These are phyloP conservation scores for Euphrasia arctica DNA, from an alignment of 305 asterid genomes.

Conservation along the genomic window DNA sequence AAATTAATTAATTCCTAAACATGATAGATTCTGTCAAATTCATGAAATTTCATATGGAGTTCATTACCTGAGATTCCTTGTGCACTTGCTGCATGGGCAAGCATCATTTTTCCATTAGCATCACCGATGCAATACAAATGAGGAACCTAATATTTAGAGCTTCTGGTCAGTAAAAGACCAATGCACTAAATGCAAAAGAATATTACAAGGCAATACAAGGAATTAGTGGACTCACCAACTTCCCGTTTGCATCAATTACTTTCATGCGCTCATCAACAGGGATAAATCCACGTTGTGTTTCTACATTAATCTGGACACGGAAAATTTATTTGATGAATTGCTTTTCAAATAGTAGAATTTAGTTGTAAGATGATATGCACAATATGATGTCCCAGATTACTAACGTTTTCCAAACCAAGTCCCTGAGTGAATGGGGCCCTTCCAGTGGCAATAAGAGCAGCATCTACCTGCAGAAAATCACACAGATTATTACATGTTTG, in stretches of 20 bases:
- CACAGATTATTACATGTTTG: constrained; percentile 17
- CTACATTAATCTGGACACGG: constrained; percentile 52
- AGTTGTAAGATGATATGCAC: constrained; percentile 1
- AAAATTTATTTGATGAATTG: constrained; percentile 8
- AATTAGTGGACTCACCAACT: constrained; percentile 40
- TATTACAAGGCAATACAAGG: constrained; percentile 19
- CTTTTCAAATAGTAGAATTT: constrained; percentile 1
- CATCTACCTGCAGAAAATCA: constrained; percentile 75
- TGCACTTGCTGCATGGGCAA: constrained; percentile 99
- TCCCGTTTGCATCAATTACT: constrained; percentile 63
- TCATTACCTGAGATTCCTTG: constrained; percentile 94
- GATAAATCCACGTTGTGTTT: constrained; percentile 71
- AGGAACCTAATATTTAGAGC: constrained; percentile 64
- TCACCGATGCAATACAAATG: constrained; percentile 96
- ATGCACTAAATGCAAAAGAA: constrained; percentile 4
- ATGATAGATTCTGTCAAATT: constrained; percentile 15
- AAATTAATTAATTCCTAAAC: constrained; percentile 21
- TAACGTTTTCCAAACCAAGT: constrained; percentile 92
- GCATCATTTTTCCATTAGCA: constrained; percentile 99
- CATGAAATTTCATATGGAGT: constrained; percentile 16
- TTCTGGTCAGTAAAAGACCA: constrained; percentile 12
- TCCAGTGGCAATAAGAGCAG: constrained; percentile 97
- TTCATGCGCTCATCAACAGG: constrained; percentile 74
- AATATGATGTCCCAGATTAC: constrained; percentile 29
- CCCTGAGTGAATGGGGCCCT: constrained; percentile 95